Evolutionary conservation across 2,329 filamentous ascomycete genomes (phyloP).

Genomic region (Pyrenochaeta sp.): DNA sequence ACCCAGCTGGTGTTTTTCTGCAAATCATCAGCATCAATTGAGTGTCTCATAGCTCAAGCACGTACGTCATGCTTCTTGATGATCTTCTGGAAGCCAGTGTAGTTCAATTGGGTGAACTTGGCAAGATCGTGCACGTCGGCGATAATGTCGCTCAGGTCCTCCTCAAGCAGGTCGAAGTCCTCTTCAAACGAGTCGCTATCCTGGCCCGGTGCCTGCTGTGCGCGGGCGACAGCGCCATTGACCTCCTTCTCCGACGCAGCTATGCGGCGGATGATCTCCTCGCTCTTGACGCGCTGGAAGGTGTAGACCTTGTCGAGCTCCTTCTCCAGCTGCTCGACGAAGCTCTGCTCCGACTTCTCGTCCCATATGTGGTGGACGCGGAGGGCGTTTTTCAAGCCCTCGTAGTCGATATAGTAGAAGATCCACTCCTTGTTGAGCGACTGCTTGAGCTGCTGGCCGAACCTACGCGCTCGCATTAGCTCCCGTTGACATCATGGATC

Average conservation of each 20-base stretch:
- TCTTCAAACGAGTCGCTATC: slow-evolving; percentile 74
- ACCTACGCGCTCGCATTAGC: slow-evolving; percentile 61
- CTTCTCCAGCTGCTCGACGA: slow-evolving; percentile 84
- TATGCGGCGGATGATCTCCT: slow-evolving; percentile 93
- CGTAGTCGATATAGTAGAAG: slow-evolving; percentile 99
- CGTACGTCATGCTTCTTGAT: slow-evolving; percentile 98
- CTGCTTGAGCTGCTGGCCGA: slow-evolving; percentile 95
- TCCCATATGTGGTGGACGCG: slow-evolving; percentile 83
- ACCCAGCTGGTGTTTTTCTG: slow-evolving; percentile 96
- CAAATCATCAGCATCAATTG: slow-evolving; percentile 23
- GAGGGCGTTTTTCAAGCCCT: slow-evolving; percentile 86
- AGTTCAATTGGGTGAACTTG: slow-evolving; percentile 98
- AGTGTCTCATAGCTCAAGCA: slow-evolving; percentile 5
- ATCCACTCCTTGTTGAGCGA: slow-evolving; percentile 97
- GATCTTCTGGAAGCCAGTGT: slow-evolving; percentile 99
- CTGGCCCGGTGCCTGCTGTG: slow-evolving; percentile 30
- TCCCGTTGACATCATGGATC: slow-evolving; percentile 30
- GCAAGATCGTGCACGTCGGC: slow-evolving; percentile 97
- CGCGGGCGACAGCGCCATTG: slow-evolving; percentile 79
- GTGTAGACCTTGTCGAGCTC: slow-evolving; percentile 98
- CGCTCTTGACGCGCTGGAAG: slow-evolving; percentile 96
- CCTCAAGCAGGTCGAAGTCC: slow-evolving; percentile 91
- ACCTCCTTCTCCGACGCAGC: slow-evolving; percentile 89
- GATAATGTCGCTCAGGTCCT: slow-evolving; percentile 96
- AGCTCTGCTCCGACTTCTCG: slow-evolving; percentile 89